Percentiles rank a stretch among this genome's conserved stretches.
Conservation (phyloP, 257 asterid genomes). For the Linderniella brevidens region DNA sequence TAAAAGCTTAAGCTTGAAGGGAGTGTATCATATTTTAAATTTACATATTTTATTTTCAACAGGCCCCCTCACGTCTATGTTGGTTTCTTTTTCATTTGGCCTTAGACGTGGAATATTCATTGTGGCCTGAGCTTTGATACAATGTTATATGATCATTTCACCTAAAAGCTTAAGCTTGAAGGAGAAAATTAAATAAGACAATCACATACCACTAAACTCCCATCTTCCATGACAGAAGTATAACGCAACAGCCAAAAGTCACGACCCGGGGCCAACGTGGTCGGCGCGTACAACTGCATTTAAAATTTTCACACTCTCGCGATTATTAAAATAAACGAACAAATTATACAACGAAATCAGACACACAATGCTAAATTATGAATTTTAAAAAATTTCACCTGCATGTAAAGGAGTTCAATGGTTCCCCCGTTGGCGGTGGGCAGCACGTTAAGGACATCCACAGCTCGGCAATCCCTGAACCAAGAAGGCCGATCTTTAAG, state of each 20-base stretch:
- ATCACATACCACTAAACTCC: conserved; percentile 70
- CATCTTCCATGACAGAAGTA: conserved; percentile 93
- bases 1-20: too few species aligned
- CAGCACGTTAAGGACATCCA: conserved; percentile 73
- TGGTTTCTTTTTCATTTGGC: too few species aligned
- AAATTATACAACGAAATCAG: too few species aligned
- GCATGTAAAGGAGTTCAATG: conserved; percentile 84
- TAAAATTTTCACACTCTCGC: background rate
- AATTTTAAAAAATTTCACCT: conserved; percentile 24
- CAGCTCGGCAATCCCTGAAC: conserved; percentile 91
- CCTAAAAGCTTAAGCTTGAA: too few species aligned
- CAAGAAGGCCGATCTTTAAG: conserved; percentile 92
- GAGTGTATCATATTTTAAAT: too few species aligned
- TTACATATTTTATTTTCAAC: too few species aligned
- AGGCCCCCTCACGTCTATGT: too few species aligned
- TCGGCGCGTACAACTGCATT: conserved; percentile 68
- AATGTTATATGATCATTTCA: too few species aligned
- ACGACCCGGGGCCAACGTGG: conserved; percentile 91
- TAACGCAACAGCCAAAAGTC: conserved; percentile 91
- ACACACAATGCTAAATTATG: background rate
- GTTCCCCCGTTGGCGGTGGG: conserved; percentile 95
- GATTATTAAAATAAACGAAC: background rate
- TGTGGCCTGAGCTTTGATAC: too few species aligned
- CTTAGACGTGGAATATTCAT: too few species aligned
- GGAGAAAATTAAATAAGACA: too few species aligned